Base-by-base conservation (phyloP, 345 rosid species). In the Excoecaria agallocha region DNA sequence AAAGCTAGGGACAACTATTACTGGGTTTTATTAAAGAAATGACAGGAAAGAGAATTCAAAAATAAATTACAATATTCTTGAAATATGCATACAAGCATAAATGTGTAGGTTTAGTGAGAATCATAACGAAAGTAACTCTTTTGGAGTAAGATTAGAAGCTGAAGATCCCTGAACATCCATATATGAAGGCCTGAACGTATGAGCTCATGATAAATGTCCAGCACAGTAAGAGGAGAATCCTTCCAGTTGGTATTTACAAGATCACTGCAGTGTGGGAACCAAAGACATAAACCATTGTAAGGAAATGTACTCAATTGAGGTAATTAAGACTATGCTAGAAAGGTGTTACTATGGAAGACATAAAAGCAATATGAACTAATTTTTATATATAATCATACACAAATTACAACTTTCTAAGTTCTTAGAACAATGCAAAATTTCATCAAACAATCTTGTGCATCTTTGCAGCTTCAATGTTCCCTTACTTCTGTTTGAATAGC, bases 111-210 rank as follows among this genome's bases (percentile, higher is more conserved):
- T 6, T 46, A 45, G 6, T 46, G 19, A 48, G 35, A 24, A 66
- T 6, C 11, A 49, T 49, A 54, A 37, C 35, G 0, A 3, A 51
- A 19, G 59, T 55, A 55, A 54, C 70, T 37, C 24, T 20, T 11
- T 19, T 13, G 61, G 38, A 73, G 41, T 38, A 52, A 19, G 54
- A 69, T 17, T 43, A 5, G 43, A 19, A 49, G 41, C 48, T 12
- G 65, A 62, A 74, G 43, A 77, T 79, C 91, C 98, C 98, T 91
- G 97, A 92, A 94, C 73, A 92, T 79, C 97, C 97, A 94, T 79
- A 94, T 89, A 56, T 90, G 93, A 45, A 94, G 90, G 54, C 97
- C 93, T 12, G 85, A 81, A 45, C 70, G 85, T 61, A 92, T 88
- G 80, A 94, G 97, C 79, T 91, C 93, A 17, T 65, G 86, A 82